These are phyloP conservation scores for Zygosaccharomyces lentus DNA, from an alignment of 805 yeast species.

Conservation along the genomic window DNA sequence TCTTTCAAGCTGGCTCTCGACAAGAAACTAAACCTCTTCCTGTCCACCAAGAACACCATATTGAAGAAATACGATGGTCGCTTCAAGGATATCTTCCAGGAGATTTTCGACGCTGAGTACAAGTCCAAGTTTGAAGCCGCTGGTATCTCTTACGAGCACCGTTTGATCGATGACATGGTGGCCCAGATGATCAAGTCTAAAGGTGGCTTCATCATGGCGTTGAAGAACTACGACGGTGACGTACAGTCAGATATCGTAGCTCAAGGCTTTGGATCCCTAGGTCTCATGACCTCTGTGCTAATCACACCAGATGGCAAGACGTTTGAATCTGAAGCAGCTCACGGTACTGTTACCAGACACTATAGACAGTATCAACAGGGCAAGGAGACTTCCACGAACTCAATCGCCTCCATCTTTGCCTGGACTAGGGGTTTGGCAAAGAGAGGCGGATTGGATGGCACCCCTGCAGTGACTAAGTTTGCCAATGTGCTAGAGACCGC, in stretches of 20 bases:
- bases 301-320: conserved; percentile 83
- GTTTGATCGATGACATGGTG: conserved; percentile 83
- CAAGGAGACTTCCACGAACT: conserved; percentile 77
- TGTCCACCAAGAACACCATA: conserved; percentile 77
- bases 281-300: conserved; percentile 78
- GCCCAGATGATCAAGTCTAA: conserved; percentile 84
- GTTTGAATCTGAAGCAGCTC: conserved; percentile 85
- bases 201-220: conserved; percentile 77
- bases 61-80: conserved; percentile 78
- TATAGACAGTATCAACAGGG: conserved; percentile 79
- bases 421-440: conserved; percentile 83
- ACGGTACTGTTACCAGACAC: conserved; percentile 85
- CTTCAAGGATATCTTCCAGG: conserved; percentile 75
- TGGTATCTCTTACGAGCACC: conserved; percentile 71
- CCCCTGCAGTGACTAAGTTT: conserved; percentile 66
- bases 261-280: conserved; percentile 81
- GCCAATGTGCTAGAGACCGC: conserved; percentile 62
- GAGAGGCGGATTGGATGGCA: conserved; percentile 71
- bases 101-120: conserved; percentile 56
- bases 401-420: conserved; percentile 81
- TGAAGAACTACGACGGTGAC: conserved; percentile 84
- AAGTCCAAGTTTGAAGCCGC: conserved; percentile 51
- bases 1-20: conserved; percentile 70
- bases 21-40: conserved; percentile 58
- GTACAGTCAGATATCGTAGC: conserved; percentile 84